Evolutionary conservation across 2,329 filamentous ascomycete species (phyloP).

Genomic region (Alternaria incomplexa): DNA sequence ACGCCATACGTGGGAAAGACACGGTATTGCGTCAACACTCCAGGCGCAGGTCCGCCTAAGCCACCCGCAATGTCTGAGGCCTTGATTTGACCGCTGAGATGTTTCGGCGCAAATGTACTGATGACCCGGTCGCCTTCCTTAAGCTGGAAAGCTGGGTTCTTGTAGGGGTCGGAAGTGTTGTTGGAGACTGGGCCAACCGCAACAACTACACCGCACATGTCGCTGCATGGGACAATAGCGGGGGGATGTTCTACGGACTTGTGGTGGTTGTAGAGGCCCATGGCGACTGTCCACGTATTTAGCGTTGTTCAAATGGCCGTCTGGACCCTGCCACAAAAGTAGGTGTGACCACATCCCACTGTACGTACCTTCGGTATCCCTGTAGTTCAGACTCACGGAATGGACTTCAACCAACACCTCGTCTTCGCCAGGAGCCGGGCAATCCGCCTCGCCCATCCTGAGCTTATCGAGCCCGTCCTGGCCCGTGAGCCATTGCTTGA

Average conservation of each 20-base stretch:
- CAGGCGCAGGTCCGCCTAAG: conserved; percentile 65
- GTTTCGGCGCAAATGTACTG: conserved; percentile 65
- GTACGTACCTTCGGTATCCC: conserved; percentile 55
- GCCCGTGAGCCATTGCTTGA: conserved; percentile 51
- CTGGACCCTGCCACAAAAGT: not conserved
- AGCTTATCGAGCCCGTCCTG: conserved; percentile 54
- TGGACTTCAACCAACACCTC: conserved; percentile 60
- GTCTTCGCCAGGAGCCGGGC: conserved; percentile 45
- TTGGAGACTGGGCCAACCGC: conserved; percentile 52
- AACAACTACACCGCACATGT: conserved; percentile 71
- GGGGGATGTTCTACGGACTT: conserved; percentile 54
- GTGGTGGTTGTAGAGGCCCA: conserved; percentile 72
- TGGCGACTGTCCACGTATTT: conserved; percentile 58
- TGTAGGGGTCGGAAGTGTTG: conserved; percentile 53
- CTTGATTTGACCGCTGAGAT: conserved; percentile 65
- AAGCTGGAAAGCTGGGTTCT: conserved; percentile 44
- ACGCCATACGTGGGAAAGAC: conserved; percentile 64
- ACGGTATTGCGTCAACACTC: conserved; percentile 65
- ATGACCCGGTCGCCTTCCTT: conserved; percentile 67
- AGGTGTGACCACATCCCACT: not conserved
- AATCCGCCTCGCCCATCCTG: conserved; percentile 40
- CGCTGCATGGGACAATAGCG: conserved; percentile 68
- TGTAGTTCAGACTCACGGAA: conserved; percentile 61
- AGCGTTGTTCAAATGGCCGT: conserved; percentile 2
- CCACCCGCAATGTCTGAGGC: conserved; percentile 62